Base-by-base conservation (phyloP, 2,329 filamentous ascomycete species). In the Trichoderma breve region DNA sequence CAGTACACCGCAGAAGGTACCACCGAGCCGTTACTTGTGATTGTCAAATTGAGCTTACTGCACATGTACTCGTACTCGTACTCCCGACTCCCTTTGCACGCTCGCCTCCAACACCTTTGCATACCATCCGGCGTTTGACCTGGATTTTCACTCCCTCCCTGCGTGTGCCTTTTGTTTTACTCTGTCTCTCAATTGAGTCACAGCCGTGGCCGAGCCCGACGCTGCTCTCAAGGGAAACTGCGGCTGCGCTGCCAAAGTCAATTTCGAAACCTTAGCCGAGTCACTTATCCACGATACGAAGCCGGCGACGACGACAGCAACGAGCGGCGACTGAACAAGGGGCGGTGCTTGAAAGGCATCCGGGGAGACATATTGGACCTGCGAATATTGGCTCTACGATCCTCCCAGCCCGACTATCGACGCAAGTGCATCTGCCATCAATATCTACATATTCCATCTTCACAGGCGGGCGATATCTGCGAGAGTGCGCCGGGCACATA, bases 101-200 rank as follows among this genome's bases (percentile, higher is more conserved):
- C 12, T 60, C 57, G n/a, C 9, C 51, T 39, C 39, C 71, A 65
- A 30, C 63, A 28, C 26, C 65, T 39, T 65, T 61, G 71, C 71
- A 72, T 72, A 61, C 71, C 71, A 70, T 72, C 71, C 71, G 34
- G 57, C 55, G 24, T 60, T 64, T 70, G 66, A 64, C 71, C 62
- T 72, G 64, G 65, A 43, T 63, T 30, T 67, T 55, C 30, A n/a
- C 58, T 64, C 47, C 11, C 43, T 61, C 69, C 58, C 71, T 72
- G 58, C 71, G 66, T 72, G 69, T 65, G 64, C 30, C 34, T 60
- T 53, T 62, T 43, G 64, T 68, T 68, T 72, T 55, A 68, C 64
- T 47, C 32, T 72, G 71, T 72, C 71, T 72, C 47, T 47, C 68
- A 63, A 69, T 68, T 72, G 71, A 69, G 63, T 72, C 71, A 68